A percentile compares a stretch with the other conserved stretches of the same genome.
phyloP scores from a whole-genome alignment of 805 yeast species.

The Candida endomychidarum region DNA sequence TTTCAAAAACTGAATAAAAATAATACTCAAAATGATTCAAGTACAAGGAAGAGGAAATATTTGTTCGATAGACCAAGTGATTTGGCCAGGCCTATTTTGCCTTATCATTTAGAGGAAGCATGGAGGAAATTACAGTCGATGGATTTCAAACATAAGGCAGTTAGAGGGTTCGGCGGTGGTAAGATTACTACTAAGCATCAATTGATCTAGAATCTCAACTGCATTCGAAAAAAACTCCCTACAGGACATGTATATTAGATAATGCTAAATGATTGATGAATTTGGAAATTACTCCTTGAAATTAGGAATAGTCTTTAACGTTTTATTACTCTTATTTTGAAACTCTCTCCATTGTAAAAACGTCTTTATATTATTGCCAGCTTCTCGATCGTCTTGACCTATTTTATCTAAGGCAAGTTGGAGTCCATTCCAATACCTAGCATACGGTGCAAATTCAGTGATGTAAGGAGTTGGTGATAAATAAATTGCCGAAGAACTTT shows the following conservation, averaged over 20 bases:
- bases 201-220: slow-evolving; percentile 48
- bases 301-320: slow-evolving; percentile 7
- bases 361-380: slow-evolving; percentile 23
- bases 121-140: slow-evolving; percentile 73
- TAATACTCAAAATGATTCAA: slow-evolving; percentile 9
- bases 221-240: too few species aligned
- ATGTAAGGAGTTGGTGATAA: slow-evolving; percentile 26
- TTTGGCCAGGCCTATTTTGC: slow-evolving; percentile 71
- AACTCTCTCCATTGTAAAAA: slow-evolving; percentile 38
- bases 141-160: slow-evolving; percentile 58
- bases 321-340: slow-evolving; percentile 19
- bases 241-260: slow-evolving; percentile 7
- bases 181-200: slow-evolving; percentile 52
- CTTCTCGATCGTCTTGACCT: slow-evolving; percentile 12
- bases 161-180: slow-evolving; percentile 74
- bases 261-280: slow-evolving; percentile 8
- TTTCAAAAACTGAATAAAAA: slow-evolving; percentile 34
- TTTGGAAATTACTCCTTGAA: not conserved
- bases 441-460: slow-evolving; percentile 32
- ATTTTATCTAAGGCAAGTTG: slow-evolving; percentile 26
- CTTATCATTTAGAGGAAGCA: slow-evolving; percentile 84
- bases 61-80: slow-evolving; percentile 89
- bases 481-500: slow-evolving; percentile 29
- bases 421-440: slow-evolving; percentile 33
- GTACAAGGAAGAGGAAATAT: slow-evolving; percentile 42